These are phyloP conservation scores for Ricinus communis DNA, from an alignment of 345 rosid genomes.

Conservation along the genomic window DNA sequence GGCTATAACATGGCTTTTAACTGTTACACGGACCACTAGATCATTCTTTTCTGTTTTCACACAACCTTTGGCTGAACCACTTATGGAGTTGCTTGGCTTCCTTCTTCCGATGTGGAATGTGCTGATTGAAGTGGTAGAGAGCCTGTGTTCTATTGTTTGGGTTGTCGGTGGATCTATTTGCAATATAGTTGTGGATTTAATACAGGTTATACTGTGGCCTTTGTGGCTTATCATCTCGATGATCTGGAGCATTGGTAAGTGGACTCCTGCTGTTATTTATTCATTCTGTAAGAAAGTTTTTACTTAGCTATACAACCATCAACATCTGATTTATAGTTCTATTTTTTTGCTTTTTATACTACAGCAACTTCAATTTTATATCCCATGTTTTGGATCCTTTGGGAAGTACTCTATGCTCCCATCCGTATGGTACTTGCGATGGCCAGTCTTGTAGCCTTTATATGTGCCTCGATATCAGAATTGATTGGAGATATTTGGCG, in stretches of 20 bases:
- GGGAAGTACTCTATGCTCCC: constrained; percentile 72
- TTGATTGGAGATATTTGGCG: constrained; percentile 55
- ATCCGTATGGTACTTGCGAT: constrained; percentile 57
- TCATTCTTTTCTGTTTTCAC: constrained; percentile 62
- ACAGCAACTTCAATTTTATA: constrained; percentile 59
- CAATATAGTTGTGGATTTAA: constrained; percentile 45
- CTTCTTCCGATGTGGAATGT: constrained; percentile 70
- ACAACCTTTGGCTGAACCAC: constrained; percentile 59
- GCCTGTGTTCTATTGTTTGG: constrained; percentile 53
- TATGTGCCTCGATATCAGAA: constrained; percentile 44
- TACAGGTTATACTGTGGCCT: constrained; percentile 58
- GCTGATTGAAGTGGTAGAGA: constrained; percentile 43
- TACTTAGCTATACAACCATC: not conserved
- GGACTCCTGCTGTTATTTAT: not conserved
- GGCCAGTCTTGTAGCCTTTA: constrained; percentile 42
- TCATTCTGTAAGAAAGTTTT: not conserved
- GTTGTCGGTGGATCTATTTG: constrained; percentile 47
- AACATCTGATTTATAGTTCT: constrained; percentile 12
- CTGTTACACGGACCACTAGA: constrained; percentile 46
- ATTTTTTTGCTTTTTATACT: constrained; percentile 16
- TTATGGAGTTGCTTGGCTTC: constrained; percentile 41
- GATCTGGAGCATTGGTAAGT: constrained; percentile 67
- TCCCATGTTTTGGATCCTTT: constrained; percentile 61
- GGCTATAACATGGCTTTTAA: constrained; percentile 69
- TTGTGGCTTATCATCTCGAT: constrained; percentile 49